Base-by-base conservation (phyloP, 345 rosid species). In the Dovyalis caffra region DNA sequence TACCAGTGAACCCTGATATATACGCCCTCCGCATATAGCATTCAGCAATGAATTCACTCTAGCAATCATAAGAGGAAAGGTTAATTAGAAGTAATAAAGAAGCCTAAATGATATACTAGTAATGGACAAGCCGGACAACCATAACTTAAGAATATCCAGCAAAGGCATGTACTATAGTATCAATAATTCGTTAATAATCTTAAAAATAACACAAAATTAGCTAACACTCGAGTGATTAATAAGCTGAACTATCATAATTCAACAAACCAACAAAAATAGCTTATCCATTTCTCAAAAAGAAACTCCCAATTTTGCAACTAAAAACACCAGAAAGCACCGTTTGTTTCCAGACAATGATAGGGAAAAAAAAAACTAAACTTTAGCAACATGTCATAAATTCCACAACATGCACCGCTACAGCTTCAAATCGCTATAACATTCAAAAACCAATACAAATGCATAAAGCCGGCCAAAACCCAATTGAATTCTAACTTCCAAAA, bases 31-130 rank as follows among this genome's bases (percentile, higher is more conserved):
- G 84, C 77, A 86, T 90, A 61, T 88, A 95, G 76, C 97, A 92
- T 70, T 92, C 97, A n/a, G 97, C 97, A 33, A 95, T 95, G 84
- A 92, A 95, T 80, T 95, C 99, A 77, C 99, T 95, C 97, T 95
- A 71, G 21, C 78, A 68, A 69, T 58, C 80, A 77, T 64, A 70
- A 75, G 1, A 1, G 12, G 79, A 73, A 25, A 28, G 3, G 6
- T 20, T 5, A n/a, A 37, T 69, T 25, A 78, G 68, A 71, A 57
- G 34, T 15, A 47, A 68, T 40, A 62, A 80, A 18, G 57, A 37
- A 23, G 6, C 57, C 25, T 28, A 8, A 21, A 1, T 0, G 35
- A 15, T 7, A 60, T 12, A 18, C 16, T 3, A 43, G 47, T 3
- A 43, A 43, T 12, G 45, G 4, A 43, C 0, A 12, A 43, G 47